Evolutionary conservation across 2,329 filamentous ascomycete genomes (phyloP), one percentile per base, ranked within the genome.

Genomic region (Calonectria hongkongensis): DNA sequence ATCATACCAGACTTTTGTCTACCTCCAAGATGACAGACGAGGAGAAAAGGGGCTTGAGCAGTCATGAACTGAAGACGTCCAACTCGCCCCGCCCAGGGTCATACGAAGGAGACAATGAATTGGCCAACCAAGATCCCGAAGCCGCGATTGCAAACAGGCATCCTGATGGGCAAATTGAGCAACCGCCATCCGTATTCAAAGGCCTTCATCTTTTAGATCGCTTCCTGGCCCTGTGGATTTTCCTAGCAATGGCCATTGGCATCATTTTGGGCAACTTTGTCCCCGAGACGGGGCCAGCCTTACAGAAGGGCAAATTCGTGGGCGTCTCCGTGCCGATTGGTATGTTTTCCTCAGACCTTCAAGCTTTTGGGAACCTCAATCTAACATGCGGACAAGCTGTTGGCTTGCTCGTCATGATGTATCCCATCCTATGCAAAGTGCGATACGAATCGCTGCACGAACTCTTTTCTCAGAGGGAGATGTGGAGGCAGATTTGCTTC

Each of bases 351-450:
- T 16, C 18, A 16, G 33, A 43, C 6, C 10, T 28, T 60, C 0
- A 3, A 33, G 9, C 30, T 33, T 33, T 9, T 33, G 30, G 30
- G 7, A 27, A 21, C 39, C 6, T 5, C 9, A 33, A 33, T 33
- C 25, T 18, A n/a, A 69, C 33, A 25, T 9, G 2, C 16, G 7
- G 6, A 13, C 0, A 21, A 94, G 94, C 95, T 0, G 86, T 97
- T 60, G 95, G 95, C 0, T 85, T 98, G 0, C 88, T 98, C 1
- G 92, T 97, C 51, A 98, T 98, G 95, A 98, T 98, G 94, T 98
- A 97, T 80, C 95, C 95, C 0, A 97, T 98, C 72, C 86, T 98
- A 0, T 97, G 94, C 88, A 97, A 97, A 82, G 93, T 97, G 6
- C 91, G 91, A 48, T 97, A 92, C 83, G 95, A 97, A 82, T 90